phyloP scores from a whole-genome alignment of 257 asterid genomes.

The Ilex aquifolium region DNA sequence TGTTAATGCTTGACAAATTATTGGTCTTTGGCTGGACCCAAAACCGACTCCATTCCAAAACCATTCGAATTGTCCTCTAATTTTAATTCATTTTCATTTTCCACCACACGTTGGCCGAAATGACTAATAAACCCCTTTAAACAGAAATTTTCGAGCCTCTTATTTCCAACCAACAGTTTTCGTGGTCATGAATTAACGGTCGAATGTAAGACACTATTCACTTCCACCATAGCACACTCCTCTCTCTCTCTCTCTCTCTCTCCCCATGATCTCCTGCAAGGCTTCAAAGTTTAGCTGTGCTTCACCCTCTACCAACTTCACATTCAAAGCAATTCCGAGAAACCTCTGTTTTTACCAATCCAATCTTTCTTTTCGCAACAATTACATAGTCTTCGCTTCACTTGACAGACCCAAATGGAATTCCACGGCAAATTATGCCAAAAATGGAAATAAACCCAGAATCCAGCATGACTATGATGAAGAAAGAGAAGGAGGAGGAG shows the following conservation, averaged over 20 bases:
- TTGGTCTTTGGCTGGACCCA: no score
- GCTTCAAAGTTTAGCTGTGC: neutral
- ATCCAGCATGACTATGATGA: slow-evolving; percentile 1
- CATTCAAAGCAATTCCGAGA: neutral
- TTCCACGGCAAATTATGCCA: neutral
- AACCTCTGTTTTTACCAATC: neutral
- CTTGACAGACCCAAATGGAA: slow-evolving; percentile 1
- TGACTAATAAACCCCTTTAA: no score
- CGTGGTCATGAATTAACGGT: neutral
- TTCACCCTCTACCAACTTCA: neutral
- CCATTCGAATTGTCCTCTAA: no score
- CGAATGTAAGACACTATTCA: no score
- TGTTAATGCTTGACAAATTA: no score
- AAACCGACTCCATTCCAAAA: no score
- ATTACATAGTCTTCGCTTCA: neutral
- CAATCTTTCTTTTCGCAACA: neutral
- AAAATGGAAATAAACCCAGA: neutral
- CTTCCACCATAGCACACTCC: no score
- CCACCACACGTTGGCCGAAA: no score
- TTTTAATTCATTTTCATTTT: no score
- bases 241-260: neutral
- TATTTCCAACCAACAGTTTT: neutral
- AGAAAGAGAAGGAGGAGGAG: slow-evolving; percentile 23
- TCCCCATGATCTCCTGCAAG: neutral
- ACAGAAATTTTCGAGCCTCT: no score